Evolutionary conservation across 257 asterid species (phyloP), one percentile per base, ranked within the genome.

Genomic region (Knoxia roxburghii): DNA sequence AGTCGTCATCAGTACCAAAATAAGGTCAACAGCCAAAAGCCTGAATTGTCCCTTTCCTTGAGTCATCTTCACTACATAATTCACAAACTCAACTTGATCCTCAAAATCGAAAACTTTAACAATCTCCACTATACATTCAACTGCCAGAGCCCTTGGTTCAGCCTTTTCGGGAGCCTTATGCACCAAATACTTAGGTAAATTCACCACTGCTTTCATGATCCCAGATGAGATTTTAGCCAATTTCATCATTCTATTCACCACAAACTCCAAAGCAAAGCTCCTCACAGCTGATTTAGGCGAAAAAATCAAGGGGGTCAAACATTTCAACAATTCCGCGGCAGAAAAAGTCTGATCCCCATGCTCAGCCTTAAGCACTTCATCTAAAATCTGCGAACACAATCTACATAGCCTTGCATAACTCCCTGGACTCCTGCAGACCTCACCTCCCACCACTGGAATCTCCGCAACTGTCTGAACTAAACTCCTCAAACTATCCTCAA

Each of bases 401-500:
- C 83, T 90, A n/a, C 83, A 82, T 17, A 93, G 46, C 72, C 77
- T 83, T 75, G 74, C 84, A 65, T 81, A 84, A 82, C 70, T 69
- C 72, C 79, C 89, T 32, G 69, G 50, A 75, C 75, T 76, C 55
- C 82, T 83, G 80, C 86, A 82, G 33, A 73, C 64, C 67, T 90
- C 95, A 20, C 58, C 75, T 23, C 88, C 92, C 77, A 77, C 78
- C 51, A 63, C 77, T 0, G 86, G 90, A 77, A 93, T 86, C 76
- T 93, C 96, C 65, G 79, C 83, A 72, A 83, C 68, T 43, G 96
- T 86, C 72, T 84, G 92, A 69, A 93, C 88, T 81, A 93, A 76
- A 67, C 88, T 82, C 85, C 76, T 93, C 84, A 86, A 68, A 78
- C 99, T 83, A 77, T 93, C 99, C 4, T 95, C 87, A 84, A 93